Conservation (phyloP, 371 early-diverging fungal species). For the Mucor circinelloides region DNA sequence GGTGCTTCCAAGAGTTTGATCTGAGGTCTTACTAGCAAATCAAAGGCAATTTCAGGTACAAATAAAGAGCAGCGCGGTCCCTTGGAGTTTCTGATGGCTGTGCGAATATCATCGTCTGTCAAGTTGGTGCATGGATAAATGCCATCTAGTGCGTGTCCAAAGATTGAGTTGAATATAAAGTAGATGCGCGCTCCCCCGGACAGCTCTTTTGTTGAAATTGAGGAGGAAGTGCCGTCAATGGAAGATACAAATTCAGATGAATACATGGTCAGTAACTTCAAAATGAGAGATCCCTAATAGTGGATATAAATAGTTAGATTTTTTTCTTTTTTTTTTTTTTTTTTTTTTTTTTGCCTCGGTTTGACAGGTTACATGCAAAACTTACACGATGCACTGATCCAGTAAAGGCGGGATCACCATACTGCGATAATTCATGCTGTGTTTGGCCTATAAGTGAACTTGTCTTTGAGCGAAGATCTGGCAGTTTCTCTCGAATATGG, state of each 20-base stretch:
- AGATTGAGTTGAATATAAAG: constrained; percentile 88
- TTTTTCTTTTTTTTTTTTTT: background rate
- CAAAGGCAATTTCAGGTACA: constrained; percentile 91
- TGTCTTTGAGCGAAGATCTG: constrained; percentile 80
- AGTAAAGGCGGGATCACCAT: constrained; percentile 68
- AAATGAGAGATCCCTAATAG: constrained; percentile 63
- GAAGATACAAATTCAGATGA: constrained; percentile 79
- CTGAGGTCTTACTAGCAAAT: constrained; percentile 83
- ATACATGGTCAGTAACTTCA: constrained; percentile 82
- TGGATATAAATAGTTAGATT: background rate
- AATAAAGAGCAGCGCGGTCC: constrained; percentile 88
- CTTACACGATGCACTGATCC: constrained; percentile 62
- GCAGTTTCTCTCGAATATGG: constrained; percentile 83
- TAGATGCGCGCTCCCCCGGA: constrained; percentile 90
- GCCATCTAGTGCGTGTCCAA: constrained; percentile 76
- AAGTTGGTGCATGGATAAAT: constrained; percentile 80
- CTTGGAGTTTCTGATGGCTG: constrained; percentile 88
- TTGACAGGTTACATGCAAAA: constrained; percentile 24
- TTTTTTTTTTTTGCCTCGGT: background rate
- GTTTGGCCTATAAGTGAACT: constrained; percentile 79
- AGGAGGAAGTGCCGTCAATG: constrained; percentile 81
- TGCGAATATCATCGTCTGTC: constrained; percentile 82
- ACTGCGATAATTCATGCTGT: constrained; percentile 76
- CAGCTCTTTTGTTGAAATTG: constrained; percentile 90
- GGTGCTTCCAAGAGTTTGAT: constrained; percentile 82